These are phyloP conservation scores for Ophiostoma populinum DNA, from an alignment of 2,329 filamentous ascomycete genomes.

Conservation along the genomic window DNA sequence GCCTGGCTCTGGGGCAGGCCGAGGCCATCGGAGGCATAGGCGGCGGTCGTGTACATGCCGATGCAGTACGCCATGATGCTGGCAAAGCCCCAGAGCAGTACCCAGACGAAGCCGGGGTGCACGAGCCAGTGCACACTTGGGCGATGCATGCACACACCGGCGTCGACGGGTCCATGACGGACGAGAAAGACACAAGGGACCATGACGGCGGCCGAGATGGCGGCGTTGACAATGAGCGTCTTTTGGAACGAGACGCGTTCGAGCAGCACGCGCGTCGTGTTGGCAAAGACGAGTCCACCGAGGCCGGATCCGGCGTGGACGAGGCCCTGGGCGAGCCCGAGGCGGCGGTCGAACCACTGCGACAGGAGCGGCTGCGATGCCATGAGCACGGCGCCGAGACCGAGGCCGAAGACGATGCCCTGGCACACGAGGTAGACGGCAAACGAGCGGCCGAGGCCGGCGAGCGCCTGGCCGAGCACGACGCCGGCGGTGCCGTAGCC, in stretches of 20 bases:
- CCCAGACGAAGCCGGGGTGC: conserved; percentile 2
- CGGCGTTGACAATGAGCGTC: conserved; percentile 4
- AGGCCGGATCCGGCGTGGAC: conserved; percentile 6
- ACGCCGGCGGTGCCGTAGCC: not conserved
- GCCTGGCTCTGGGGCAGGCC: conserved; percentile 5
- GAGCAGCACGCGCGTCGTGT: conserved; percentile 6
- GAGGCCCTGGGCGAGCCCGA: conserved; percentile 4
- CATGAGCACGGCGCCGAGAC: not conserved
- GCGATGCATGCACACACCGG: not conserved
- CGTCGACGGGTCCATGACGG: not conserved
- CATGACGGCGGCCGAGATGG: conserved; percentile 2
- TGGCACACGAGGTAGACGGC: conserved; percentile 6
- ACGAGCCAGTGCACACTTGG: conserved; percentile 1
- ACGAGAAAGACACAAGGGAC: conserved; percentile 2
- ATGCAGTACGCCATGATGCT: conserved; percentile 6
- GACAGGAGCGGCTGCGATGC: not conserved
- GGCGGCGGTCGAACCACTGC: conserved; percentile 5
- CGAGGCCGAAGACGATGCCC: conserved; percentile 4
- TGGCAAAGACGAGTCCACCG: conserved; percentile 4
- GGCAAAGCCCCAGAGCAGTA: conserved; percentile 4
- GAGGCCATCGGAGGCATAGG: conserved; percentile 3
- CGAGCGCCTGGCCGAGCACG: conserved; percentile 5
- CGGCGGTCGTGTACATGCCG: not conserved
- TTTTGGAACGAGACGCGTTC: conserved; percentile 1
- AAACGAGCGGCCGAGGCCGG: conserved; percentile 3